Evolutionary conservation across 441 rosid genomes (phyloP).

Genomic region (Melastoma candidum): DNA sequence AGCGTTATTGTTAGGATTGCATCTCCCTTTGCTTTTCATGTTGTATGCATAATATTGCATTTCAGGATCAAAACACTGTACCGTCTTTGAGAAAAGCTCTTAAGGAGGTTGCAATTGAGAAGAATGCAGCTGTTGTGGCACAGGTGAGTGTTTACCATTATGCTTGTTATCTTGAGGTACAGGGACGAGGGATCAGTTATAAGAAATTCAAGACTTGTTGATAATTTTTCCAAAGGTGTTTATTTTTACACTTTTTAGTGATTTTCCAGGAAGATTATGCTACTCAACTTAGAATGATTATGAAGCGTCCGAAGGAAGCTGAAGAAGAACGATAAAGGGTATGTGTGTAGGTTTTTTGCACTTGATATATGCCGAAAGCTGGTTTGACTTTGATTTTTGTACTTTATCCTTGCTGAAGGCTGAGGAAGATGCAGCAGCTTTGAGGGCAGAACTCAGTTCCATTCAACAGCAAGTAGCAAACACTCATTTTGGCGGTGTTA

Average conservation of each 20-base stretch:
- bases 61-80: slow-evolving; percentile 76
- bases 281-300: slow-evolving; percentile 84
- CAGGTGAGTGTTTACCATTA: slow-evolving; percentile 34
- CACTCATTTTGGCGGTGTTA: slow-evolving; percentile 15
- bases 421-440: slow-evolving; percentile 72
- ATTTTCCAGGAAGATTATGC: slow-evolving; percentile 81
- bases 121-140: slow-evolving; percentile 96
- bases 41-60: not conserved
- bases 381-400: slow-evolving; percentile 5
- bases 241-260: slow-evolving; percentile 8
- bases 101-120: slow-evolving; percentile 95
- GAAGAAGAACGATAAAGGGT: slow-evolving; percentile 94
- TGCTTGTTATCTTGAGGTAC: slow-evolving; percentile 3
- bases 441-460: slow-evolving; percentile 24
- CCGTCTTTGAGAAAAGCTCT: slow-evolving; percentile 94
- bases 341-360: slow-evolving; percentile 19
- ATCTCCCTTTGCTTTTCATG: too few relatives aligned
- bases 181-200: too few relatives aligned
- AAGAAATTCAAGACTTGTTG: too few relatives aligned
- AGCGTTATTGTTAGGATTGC: too few relatives aligned
- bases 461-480: slow-evolving; percentile 16
- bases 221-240: not conserved
- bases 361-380: slow-evolving; percentile 4
- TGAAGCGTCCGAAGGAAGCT: slow-evolving; percentile 82
- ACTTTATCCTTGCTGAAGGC: slow-evolving; percentile 45